A percentile compares a stretch with the other conserved stretches of the same genome.
These are phyloP conservation scores for Colletotrichum sp. DNA, from an alignment of 2,329 filamentous ascomycete genomes.

Conservation along the genomic window DNA sequence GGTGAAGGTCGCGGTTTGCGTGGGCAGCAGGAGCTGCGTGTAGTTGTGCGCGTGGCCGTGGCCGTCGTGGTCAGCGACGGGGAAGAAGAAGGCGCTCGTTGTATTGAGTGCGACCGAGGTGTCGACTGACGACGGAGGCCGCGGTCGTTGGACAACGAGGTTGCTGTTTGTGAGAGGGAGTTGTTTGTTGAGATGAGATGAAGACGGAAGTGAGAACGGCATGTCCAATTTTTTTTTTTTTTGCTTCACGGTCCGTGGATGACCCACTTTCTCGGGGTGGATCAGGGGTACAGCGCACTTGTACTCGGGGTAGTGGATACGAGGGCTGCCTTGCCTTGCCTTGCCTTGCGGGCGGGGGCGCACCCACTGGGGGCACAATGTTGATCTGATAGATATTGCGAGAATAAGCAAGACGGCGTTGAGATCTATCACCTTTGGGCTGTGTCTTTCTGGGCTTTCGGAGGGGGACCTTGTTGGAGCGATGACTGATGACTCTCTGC, in stretches of 20 bases:
- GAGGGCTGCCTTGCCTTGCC: neutral
- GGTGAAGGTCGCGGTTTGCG: neutral
- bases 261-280: constrained; percentile 19
- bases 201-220: neutral
- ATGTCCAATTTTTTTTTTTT: constrained; percentile 16
- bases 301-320: constrained; percentile 17
- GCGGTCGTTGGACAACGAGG: neutral
- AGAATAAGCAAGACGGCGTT: neutral
- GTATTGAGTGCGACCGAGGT: neutral
- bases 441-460: neutral
- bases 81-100: neutral
- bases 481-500: neutral
- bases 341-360: neutral
- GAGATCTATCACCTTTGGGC: neutral
- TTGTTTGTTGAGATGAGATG: neutral
- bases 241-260: neutral
- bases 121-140: neutral
- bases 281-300: constrained; percentile 6
- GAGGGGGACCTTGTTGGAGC: neutral
- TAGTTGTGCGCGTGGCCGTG: neutral
- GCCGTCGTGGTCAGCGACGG: neutral
- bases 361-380: neutral
- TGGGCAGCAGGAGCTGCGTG: neutral
- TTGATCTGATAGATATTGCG: neutral
- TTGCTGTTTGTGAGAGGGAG: neutral